These are phyloP conservation scores for Aspergillus fructus DNA, from an alignment of 2,329 filamentous ascomycete genomes.

Conservation along the genomic window DNA sequence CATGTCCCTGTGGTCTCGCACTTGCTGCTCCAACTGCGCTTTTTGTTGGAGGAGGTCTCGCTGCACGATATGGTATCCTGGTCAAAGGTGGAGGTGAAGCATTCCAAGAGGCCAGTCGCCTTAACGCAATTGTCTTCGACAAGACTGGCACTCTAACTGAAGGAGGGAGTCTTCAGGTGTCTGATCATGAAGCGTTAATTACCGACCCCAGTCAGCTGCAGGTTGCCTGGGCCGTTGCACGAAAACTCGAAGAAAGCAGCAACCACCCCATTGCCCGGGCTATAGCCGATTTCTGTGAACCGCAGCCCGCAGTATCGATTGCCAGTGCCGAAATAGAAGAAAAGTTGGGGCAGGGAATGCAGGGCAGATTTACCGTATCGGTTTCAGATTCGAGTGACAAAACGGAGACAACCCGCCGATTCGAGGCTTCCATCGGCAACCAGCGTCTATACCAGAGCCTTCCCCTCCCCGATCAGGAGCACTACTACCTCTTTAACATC, in stretches of 20 bases:
- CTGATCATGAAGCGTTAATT: conserved; percentile 48
- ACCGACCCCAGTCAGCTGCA: conserved; percentile 33
- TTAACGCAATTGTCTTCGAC: conserved; percentile 81
- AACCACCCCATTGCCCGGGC: conserved; percentile 61
- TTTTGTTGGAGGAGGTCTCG: conserved; percentile 77
- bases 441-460: conserved; percentile 49
- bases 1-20: conserved; percentile 80
- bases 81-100: conserved; percentile 83
- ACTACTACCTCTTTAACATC: conserved; percentile 33
- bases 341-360: conserved; percentile 58
- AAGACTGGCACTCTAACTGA: conserved; percentile 83
- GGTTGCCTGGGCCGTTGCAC: conserved; percentile 48
- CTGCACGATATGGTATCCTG: conserved; percentile 75
- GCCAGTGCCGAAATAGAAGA: conserved; percentile 49
- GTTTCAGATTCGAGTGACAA: conserved; percentile 11
- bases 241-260: conserved; percentile 57
- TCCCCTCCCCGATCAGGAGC: conserved; percentile 30
- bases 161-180: conserved; percentile 58
- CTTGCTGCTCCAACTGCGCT: conserved; percentile 85
- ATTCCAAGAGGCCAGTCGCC: conserved; percentile 77
- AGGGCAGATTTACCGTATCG: conserved; percentile 49
- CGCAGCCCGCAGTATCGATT: conserved; percentile 25
- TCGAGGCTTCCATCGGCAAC: conserved; percentile 58
- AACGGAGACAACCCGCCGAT: conserved; percentile 25
- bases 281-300: conserved; percentile 50